Percentiles rank a stretch among this genome's conserved stretches.
Evolutionary conservation across 1,139 yeast species (phyloP).

Genomic region (Pichia sp.): DNA sequence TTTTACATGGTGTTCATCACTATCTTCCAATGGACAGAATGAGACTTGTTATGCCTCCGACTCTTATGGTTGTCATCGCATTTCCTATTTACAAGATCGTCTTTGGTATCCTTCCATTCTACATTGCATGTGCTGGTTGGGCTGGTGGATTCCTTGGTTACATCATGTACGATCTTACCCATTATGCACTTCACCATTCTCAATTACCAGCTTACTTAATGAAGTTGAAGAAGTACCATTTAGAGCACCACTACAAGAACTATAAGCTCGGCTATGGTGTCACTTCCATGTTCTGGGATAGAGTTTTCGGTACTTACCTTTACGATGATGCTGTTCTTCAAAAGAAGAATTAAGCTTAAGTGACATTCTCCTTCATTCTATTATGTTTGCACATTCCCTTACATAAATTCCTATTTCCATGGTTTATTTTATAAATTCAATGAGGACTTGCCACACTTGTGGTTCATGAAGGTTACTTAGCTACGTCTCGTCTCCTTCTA

Average conservation of each 20-base stretch:
- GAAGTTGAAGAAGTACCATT: slow-evolving; percentile 77
- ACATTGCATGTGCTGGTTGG: slow-evolving; percentile 62
- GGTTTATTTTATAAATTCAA: no score
- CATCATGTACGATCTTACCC: slow-evolving; percentile 84
- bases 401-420: no score
- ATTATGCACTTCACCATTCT: slow-evolving; percentile 83
- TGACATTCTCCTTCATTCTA: no score
- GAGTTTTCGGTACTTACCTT: slow-evolving; percentile 69
- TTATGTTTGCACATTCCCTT: no score
- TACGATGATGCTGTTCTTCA: slow-evolving; percentile 28
- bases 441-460: no score
- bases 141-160: slow-evolving; percentile 97
- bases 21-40: slow-evolving; percentile 93
- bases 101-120: slow-evolving; percentile 49
- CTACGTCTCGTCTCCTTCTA: no score
- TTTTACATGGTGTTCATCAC: slow-evolving; percentile 94
- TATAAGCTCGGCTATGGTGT: slow-evolving; percentile 97
- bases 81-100: slow-evolving; percentile 57
- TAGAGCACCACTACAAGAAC: slow-evolving; percentile 96
- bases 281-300: slow-evolving; percentile 90
- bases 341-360: slow-evolving; percentile 26
- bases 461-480: no score
- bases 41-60: slow-evolving; percentile 94
- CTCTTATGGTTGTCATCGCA: slow-evolving; percentile 55
- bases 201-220: slow-evolving; percentile 70